Evolutionary conservation across 805 yeast species (phyloP).

Genomic region (Tetrapisispora namnaoensis): DNA sequence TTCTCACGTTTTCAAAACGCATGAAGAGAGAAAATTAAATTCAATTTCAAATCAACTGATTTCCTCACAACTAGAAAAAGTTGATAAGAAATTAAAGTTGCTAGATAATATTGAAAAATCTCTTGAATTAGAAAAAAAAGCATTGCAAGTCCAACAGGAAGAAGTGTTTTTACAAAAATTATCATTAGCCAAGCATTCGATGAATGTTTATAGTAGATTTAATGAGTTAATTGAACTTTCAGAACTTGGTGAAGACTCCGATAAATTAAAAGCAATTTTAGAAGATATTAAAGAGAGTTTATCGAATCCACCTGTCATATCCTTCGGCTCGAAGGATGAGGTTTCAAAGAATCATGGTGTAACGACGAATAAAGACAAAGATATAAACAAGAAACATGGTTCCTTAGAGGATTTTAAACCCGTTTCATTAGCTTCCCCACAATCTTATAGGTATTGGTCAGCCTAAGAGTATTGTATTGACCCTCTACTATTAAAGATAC

Average conservation of each 20-base stretch:
- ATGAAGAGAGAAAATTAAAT: slow-evolving; percentile 71
- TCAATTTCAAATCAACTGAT: slow-evolving; percentile 47
- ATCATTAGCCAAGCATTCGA: slow-evolving; percentile 52
- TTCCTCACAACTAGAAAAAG: slow-evolving; percentile 51
- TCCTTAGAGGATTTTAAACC: slow-evolving; percentile 33
- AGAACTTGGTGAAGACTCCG: slow-evolving; percentile 11
- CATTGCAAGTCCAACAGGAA: slow-evolving; percentile 52
- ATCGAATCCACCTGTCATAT: slow-evolving; percentile 25
- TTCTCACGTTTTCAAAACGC: slow-evolving; percentile 67
- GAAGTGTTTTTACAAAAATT: slow-evolving; percentile 57
- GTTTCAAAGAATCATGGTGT: neutral
- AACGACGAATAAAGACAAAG: slow-evolving; percentile 1
- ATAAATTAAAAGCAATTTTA: slow-evolving; percentile 11
- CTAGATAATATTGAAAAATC: slow-evolving; percentile 55
- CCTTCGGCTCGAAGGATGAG: slow-evolving; percentile 13
- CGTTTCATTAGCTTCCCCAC: slow-evolving; percentile 51
- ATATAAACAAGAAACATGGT: slow-evolving; percentile 2
- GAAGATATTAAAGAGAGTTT: slow-evolving; percentile 21
- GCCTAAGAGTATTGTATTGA: slow-evolving; percentile 28
- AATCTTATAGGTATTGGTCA: slow-evolving; percentile 56
- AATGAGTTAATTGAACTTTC: slow-evolving; percentile 15
- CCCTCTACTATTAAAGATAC: neutral
- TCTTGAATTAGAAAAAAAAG: slow-evolving; percentile 53
- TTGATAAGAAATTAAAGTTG: slow-evolving; percentile 53
- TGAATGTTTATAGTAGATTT: slow-evolving; percentile 36